These are phyloP conservation scores for Stemphylium vesicarium DNA, from an alignment of 2,329 filamentous ascomycete species.

Conservation along the genomic window DNA sequence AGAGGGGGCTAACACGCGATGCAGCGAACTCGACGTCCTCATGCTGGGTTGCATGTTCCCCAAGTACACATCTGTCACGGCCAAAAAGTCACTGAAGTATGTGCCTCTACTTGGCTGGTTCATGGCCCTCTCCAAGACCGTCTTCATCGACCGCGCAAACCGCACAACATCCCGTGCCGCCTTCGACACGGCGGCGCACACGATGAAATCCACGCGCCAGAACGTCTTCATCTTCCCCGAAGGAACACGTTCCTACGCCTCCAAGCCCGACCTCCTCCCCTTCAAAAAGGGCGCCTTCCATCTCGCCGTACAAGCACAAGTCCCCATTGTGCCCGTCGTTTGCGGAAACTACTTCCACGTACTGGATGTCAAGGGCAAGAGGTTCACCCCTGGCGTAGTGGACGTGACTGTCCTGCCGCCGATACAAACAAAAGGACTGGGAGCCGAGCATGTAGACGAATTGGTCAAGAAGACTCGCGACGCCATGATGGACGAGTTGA, in stretches of 20 bases:
- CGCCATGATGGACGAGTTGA: constrained; percentile 47
- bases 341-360: constrained; percentile 59
- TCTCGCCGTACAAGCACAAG: constrained; percentile 89
- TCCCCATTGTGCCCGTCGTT: constrained; percentile 84
- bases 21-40: constrained; percentile 83
- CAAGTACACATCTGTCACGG: constrained; percentile 88
- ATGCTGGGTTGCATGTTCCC: constrained; percentile 91
- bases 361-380: constrained; percentile 53
- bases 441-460: constrained; percentile 43
- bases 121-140: constrained; percentile 80
- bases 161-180: constrained; percentile 80
- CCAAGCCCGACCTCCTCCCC: constrained; percentile 80
- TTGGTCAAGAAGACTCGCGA: constrained; percentile 41
- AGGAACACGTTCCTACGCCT: constrained; percentile 88
- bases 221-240: constrained; percentile 89
- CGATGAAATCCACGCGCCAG: constrained; percentile 72
- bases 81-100: constrained; percentile 81
- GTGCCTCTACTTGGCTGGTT: constrained; percentile 93
- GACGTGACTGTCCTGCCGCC: constrained; percentile 57
- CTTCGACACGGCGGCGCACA: constrained; percentile 80
- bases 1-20: constrained; percentile 20
- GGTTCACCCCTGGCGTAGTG: constrained; percentile 57
- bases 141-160: constrained; percentile 95
- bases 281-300: constrained; percentile 99
- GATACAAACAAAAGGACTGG: constrained; percentile 45